Evolutionary conservation across 768 basidiomycete species (phyloP).

Genomic region (Fibroporia radiculosa): DNA sequence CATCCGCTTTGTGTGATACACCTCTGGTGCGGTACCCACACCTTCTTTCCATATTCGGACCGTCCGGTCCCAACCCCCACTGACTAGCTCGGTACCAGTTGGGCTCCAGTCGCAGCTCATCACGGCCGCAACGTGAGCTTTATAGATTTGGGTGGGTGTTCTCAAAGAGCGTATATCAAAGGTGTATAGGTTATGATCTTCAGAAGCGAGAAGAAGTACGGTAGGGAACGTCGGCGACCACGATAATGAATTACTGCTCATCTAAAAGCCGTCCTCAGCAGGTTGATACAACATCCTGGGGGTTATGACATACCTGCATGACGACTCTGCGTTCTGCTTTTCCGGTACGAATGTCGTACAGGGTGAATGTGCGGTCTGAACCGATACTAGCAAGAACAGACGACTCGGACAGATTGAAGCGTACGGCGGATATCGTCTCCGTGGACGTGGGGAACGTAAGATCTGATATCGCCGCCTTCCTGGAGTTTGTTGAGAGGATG

Average conservation of each 20-base stretch:
- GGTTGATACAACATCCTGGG: neutral
- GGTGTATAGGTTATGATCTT: conserved; percentile 97
- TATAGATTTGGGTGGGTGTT: conserved; percentile 87
- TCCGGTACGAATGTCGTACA: conserved; percentile 95
- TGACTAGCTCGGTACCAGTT: conserved; percentile 92
- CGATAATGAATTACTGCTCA: conserved; percentile 82
- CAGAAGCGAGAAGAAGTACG: conserved; percentile 85
- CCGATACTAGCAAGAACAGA: conserved; percentile 94
- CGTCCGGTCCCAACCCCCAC: conserved; percentile 94
- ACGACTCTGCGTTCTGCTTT: conserved; percentile 89
- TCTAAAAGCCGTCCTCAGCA: conserved; percentile 30
- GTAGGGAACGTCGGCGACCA: conserved; percentile 98
- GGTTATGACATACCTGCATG: conserved; percentile 58
- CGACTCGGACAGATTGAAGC: conserved; percentile 91
- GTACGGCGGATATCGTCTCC: conserved; percentile 82
- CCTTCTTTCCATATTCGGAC: conserved; percentile 90
- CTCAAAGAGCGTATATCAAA: conserved; percentile 88
- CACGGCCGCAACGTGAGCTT: conserved; percentile 93
- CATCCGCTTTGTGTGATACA: conserved; percentile 99
- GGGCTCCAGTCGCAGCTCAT: conserved; percentile 98
- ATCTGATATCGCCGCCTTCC: conserved; percentile 80
- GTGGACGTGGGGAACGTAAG: conserved; percentile 80
- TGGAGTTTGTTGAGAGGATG: conserved; percentile 21
- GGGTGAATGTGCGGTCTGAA: conserved; percentile 89
- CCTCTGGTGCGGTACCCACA: conserved; percentile 72